These are phyloP conservation scores for Vachellia pachyceras DNA, from an alignment of 306 rosid species.

Conservation along the genomic window DNA sequence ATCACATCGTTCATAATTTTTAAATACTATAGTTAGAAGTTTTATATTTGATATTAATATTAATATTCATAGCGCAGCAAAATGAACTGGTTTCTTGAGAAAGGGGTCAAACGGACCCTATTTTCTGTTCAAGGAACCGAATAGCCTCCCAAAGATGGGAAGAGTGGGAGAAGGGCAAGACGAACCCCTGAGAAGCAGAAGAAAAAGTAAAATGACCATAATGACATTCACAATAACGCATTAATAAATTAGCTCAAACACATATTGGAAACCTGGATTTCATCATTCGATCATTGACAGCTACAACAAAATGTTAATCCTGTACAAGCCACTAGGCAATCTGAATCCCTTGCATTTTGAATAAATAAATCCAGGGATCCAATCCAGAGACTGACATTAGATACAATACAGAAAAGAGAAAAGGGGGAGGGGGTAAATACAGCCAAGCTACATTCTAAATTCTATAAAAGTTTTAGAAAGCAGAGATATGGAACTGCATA, in stretches of 20 bases:
- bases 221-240: neutral
- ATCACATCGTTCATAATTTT: no score
- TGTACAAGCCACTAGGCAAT: slow-evolving; percentile 33
- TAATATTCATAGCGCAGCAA: neutral
- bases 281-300: slow-evolving; percentile 29
- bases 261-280: neutral
- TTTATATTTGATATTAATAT: no score
- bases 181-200: neutral
- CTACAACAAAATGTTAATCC: slow-evolving; percentile 27
- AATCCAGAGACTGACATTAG: slow-evolving; percentile 29
- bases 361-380: neutral
- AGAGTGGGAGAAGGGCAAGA: neutral
- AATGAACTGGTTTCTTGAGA: neutral
- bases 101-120: neutral
- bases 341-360: neutral
- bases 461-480: slow-evolving; percentile 22
- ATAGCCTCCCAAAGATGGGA: neutral
- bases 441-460: slow-evolving; percentile 33
- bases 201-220: neutral
- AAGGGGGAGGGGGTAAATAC: neutral
- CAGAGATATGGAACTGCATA: slow-evolving; percentile 6
- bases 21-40: no score
- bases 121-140: neutral
- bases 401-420: slow-evolving; percentile 21
- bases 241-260: neutral